Percentiles rank a stretch among this genome's conserved stretches.
These are phyloP conservation scores for Pleomassaria siparia DNA, from an alignment of 2,329 filamentous ascomycete genomes.

Conservation along the genomic window DNA sequence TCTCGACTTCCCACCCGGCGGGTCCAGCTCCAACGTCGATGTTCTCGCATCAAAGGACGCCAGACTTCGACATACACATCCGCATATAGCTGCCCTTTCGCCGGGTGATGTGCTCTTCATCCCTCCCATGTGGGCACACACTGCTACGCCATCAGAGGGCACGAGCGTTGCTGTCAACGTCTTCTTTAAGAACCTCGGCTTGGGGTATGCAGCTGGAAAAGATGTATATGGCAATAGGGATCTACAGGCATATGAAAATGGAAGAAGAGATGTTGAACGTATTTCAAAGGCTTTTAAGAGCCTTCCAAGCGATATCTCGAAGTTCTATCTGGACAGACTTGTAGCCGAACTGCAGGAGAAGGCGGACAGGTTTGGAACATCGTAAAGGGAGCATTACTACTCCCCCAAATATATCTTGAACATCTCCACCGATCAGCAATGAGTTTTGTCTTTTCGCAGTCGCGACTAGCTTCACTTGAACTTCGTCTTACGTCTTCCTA, in stretches of 20 bases:
- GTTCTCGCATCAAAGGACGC: slow-evolving; percentile 55
- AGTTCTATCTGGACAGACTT: slow-evolving; percentile 74
- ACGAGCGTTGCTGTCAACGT: slow-evolving; percentile 82
- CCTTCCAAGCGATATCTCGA: slow-evolving; percentile 65
- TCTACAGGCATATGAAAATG: slow-evolving; percentile 80
- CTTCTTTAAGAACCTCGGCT: slow-evolving; percentile 75
- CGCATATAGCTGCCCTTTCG: slow-evolving; percentile 65
- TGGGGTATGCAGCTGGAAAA: slow-evolving; percentile 69
- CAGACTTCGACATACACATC: slow-evolving; percentile 50
- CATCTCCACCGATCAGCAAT: too few species aligned
- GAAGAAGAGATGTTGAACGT: slow-evolving; percentile 69
- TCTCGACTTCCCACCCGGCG: slow-evolving; percentile 71
- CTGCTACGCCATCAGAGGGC: slow-evolving; percentile 56
- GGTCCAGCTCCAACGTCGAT: slow-evolving; percentile 77
- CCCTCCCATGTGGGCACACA: slow-evolving; percentile 82
- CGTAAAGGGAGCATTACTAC: too few species aligned
- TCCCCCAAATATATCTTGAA: too few species aligned
- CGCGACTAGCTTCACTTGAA: too few species aligned
- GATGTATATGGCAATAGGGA: slow-evolving; percentile 91
- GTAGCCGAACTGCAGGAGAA: slow-evolving; percentile 64
- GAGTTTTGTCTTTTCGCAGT: too few species aligned
- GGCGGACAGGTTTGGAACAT: slow-evolving; percentile 18
- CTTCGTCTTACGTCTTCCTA: too few species aligned
- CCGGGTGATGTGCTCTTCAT: slow-evolving; percentile 80
- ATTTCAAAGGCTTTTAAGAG: slow-evolving; percentile 66